Conservation (phyloP, 768 basidiomycete species). For the Boletus insuetus region DNA sequence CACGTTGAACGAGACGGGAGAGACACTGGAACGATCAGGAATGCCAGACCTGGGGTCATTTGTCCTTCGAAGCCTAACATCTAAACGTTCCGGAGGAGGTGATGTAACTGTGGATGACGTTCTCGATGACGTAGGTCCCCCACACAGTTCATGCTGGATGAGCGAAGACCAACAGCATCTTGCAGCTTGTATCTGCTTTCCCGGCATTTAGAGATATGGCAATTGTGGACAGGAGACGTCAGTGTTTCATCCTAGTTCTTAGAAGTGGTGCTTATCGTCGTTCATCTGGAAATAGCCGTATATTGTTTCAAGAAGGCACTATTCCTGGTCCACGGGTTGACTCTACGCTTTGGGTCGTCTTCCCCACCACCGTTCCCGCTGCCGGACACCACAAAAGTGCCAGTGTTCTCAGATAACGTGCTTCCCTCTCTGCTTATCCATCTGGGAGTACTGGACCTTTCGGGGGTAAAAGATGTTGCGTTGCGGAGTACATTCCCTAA, state of each 20-base stretch:
- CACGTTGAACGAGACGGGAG: conserved; percentile 72
- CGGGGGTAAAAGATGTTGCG: conserved; percentile 38
- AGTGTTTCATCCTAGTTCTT: conserved; percentile 15
- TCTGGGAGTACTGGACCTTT: conserved; percentile 70
- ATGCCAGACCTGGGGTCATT: conserved; percentile 74
- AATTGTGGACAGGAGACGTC: conserved; percentile 60
- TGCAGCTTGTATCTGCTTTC: conserved; percentile 71
- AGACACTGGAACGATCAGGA: conserved; percentile 54
- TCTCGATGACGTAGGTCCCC: conserved; percentile 56
- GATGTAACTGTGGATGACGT: conserved; percentile 51
- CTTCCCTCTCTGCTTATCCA: conserved; percentile 80
- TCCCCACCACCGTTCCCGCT: conserved; percentile 57
- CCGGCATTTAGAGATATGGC: conserved; percentile 84
- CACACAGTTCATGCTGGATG: background rate
- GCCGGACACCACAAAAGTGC: conserved; percentile 55
- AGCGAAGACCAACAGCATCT: conserved; percentile 3
- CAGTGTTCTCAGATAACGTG: conserved; percentile 80
- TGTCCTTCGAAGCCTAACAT: conserved; percentile 63
- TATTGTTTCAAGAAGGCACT: conserved; percentile 91
- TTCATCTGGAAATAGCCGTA: conserved; percentile 46
- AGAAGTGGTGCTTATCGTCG: background rate
- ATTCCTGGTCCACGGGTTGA: conserved; percentile 72
- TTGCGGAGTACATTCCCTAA: conserved; percentile 50
- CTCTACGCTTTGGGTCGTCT: conserved; percentile 59
- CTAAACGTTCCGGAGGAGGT: conserved; percentile 29